Base-by-base conservation (phyloP, 768 basidiomycete species). In the Daedaleopsis nitida region DNA sequence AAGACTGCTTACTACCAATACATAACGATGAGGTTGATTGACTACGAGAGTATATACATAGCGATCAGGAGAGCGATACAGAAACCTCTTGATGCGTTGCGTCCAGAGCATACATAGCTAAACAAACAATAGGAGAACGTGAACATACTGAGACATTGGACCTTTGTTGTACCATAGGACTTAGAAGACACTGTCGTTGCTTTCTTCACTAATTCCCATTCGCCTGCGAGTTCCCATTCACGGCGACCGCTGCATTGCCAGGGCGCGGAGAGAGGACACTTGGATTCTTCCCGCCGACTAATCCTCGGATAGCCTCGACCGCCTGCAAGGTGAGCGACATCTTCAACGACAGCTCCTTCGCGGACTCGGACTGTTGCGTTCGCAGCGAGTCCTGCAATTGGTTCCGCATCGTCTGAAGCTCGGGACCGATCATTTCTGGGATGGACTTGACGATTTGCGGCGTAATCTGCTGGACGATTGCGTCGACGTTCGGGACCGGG, bases 331-430 rank as follows among this genome's bases (percentile, higher is more conserved):
- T 55, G 10, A 52, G n/a, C 34, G 49, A 50, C 57, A 62, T 42
- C 7, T 57, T 52, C 14, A 34, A 44, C 23, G 53, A 37, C 17
- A 64, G 35, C 10, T 59, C 44, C 51, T 59, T 52, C 21, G 49
- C 12, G 50, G 59, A 17, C 21, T 59, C 58, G 12, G 44, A 42
- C 23, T 64, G 62, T 35, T 59, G 54, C 4, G 50, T 13, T 6
- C 55, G 62, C 17, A 64, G 34, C 23, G 37, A 17, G 27, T 59
- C 55, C 37, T 59, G 62, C 12, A 62, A 9, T 45, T 61, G 55
- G 44, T 56, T 49, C 21, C 50, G 56, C 23, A 58, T 48, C 38
- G 35, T 32, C 16, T 59, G 57, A 17, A 59, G n/a, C 27, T 51
- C 54, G 17, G 62, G 55, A 1, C 23, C 43, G 32, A 64, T 55